These are phyloP conservation scores for Talaromyces amestolkiae DNA, from an alignment of 2,329 filamentous ascomycete genomes.

Conservation along the genomic window DNA sequence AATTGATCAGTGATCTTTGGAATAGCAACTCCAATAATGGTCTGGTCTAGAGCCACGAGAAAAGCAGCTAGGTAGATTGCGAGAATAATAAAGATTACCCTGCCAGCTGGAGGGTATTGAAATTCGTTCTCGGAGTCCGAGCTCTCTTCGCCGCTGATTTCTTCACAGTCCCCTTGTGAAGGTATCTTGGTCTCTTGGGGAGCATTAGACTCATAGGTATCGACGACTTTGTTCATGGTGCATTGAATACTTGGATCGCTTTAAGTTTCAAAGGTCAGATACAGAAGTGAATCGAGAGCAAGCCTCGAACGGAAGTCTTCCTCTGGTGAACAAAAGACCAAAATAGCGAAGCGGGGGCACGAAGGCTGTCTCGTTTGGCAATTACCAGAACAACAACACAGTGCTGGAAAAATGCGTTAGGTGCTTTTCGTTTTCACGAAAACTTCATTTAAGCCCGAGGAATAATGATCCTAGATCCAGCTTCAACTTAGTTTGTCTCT, in stretches of 20 bases:
- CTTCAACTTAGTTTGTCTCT: not conserved
- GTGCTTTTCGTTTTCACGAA: not conserved
- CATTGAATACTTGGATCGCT: not conserved
- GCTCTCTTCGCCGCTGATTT: not conserved
- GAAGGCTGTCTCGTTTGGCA: not conserved
- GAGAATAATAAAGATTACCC: slow-evolving; percentile 34
- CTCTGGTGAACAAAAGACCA: not conserved
- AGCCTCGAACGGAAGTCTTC: not conserved
- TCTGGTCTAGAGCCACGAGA: slow-evolving; percentile 41
- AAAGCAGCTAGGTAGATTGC: slow-evolving; percentile 40
- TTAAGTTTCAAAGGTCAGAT: not conserved
- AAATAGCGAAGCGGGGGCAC: not conserved
- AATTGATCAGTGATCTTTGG: slow-evolving; percentile 50
- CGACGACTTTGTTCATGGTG: not conserved
- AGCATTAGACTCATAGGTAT: not conserved
- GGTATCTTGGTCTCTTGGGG: not conserved
- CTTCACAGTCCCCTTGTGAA: not conserved
- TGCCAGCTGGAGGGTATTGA: slow-evolving; percentile 19
- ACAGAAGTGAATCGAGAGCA: not conserved
- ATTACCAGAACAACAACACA: not conserved
- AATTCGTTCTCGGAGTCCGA: not conserved
- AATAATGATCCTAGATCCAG: not conserved
- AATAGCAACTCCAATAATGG: slow-evolving; percentile 48
- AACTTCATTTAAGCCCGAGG: not conserved
- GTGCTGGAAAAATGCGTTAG: not conserved